Evolutionary conservation across 2,329 filamentous ascomycete species (phyloP), one percentile per base, ranked within the genome.

Genomic region (Penicillium sp.): DNA sequence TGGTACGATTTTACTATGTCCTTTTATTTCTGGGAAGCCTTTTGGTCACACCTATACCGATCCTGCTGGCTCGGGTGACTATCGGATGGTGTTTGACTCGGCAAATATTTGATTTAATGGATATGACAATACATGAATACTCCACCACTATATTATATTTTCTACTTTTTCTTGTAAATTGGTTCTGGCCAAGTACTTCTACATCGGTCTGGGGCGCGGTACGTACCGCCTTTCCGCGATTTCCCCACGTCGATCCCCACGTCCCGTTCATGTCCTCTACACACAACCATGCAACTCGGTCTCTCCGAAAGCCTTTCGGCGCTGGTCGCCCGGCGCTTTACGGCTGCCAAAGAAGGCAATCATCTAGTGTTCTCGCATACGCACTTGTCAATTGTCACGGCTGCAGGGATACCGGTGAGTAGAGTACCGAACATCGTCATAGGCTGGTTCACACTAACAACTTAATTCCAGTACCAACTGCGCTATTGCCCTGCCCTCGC

Each of bases 401-500:
- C 67, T 1, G 67, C 67, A 44, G 72, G 70, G 45, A 64, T 76
- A 29, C 68, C 74, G 11, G 75, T 78, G 69, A 59, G 66, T 55
- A 33, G 6, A 10, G 39, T 23, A 14, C 39, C n/a, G 1, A 3
- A 26, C 2, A 21, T 19, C 37, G 26, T 33, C 37, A 33, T 37
- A 29, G 8, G 19, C 13, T 29, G 5, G 11, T 26, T 23, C 21
- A n/a, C 19, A 13, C 48, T 39, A 50, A 50, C 33, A 37, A 35
- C 7, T 31, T 29, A 21, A 42, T 27, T 27, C 21, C 31, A 81
- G 78, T 80, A 77, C 55, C 78, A 80, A 74, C 69, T 80, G 10
- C 75, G 79, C 57, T 81, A 79, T 58, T 81, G 79, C 55, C 79
- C 79, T 4, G 76, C 78, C 0, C 73, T 81, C n/a, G 72, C 75